Evolutionary conservation across 805 yeast genomes (phyloP).

Genomic region (Pichia ethanolica): DNA sequence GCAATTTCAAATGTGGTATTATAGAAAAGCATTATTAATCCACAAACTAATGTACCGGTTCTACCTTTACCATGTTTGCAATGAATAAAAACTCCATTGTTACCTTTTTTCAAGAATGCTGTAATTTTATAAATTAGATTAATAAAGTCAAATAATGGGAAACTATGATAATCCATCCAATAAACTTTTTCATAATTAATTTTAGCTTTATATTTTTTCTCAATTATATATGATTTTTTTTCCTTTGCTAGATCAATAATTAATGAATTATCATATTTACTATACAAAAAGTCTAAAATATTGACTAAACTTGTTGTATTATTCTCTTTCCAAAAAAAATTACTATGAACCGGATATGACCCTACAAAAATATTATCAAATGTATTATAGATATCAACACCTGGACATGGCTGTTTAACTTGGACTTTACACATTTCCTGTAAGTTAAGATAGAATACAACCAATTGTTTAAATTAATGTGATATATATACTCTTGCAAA

Average conservation of each 20-base stretch:
- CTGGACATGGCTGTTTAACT: neutral
- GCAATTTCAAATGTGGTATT: constrained; percentile 37
- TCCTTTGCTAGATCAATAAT: constrained; percentile 41
- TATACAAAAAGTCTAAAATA: constrained; percentile 39
- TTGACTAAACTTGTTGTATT: constrained; percentile 9
- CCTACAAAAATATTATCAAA: constrained; percentile 60
- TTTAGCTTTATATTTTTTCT: constrained; percentile 28
- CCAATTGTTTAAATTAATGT: too few species aligned
- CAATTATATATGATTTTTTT: constrained; percentile 42
- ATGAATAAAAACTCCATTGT: constrained; percentile 56
- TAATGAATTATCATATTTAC: constrained; percentile 43
- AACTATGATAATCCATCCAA: constrained; percentile 73
- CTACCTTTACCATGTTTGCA: constrained; percentile 92
- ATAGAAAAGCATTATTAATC: constrained; percentile 52
- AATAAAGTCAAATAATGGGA: constrained; percentile 50
- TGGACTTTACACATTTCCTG: neutral
- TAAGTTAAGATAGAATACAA: too few species aligned
- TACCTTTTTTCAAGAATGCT: constrained; percentile 31
- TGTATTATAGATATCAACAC: constrained; percentile 62
- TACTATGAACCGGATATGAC: constrained; percentile 57
- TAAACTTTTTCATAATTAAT: constrained; percentile 35
- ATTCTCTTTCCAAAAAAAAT: neutral
- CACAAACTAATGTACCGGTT: constrained; percentile 70
- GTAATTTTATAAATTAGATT: constrained; percentile 38
- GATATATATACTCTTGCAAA: too few species aligned